These are phyloP conservation scores for Camelina hispida DNA, from an alignment of 345 rosid species.

Conservation along the genomic window DNA sequence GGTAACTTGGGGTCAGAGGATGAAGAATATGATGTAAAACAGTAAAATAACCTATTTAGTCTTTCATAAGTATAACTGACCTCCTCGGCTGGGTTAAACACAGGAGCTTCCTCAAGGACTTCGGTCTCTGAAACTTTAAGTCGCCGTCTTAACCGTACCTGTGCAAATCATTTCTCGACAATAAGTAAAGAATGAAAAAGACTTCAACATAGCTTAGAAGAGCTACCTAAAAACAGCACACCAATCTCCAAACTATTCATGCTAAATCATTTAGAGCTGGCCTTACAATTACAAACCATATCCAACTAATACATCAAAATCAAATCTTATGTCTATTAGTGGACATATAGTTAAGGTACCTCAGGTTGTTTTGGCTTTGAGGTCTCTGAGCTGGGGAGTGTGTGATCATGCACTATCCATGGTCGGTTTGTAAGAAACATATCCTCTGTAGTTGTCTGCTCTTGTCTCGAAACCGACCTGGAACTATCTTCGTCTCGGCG, in stretches of 20 bases:
- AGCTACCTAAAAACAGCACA: constrained; percentile 8
- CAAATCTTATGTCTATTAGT: too few relatives aligned
- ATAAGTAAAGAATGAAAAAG: constrained; percentile 11
- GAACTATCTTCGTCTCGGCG: constrained; percentile 25
- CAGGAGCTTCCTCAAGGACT: constrained; percentile 64
- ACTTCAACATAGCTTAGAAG: constrained; percentile 2
- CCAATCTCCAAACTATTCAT: constrained; percentile 12
- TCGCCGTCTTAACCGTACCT: constrained; percentile 47
- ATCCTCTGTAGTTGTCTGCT: constrained; percentile 10
- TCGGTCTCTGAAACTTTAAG: constrained; percentile 45
- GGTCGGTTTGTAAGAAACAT: constrained; percentile 25
- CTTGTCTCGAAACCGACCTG: constrained; percentile 15
- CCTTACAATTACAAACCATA: constrained; percentile 10
- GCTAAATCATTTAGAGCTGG: background rate
- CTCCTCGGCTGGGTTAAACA: constrained; percentile 70
- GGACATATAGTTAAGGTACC: constrained; percentile 21
- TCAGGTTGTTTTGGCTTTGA: constrained; percentile 13
- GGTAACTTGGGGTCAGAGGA: constrained; percentile 28
- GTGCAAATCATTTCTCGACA: constrained; percentile 42
- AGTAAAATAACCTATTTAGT: constrained; percentile 25
- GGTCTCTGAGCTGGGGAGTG: constrained; percentile 31
- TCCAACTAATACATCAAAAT: background rate
- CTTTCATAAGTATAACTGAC: constrained; percentile 46
- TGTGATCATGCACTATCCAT: constrained; percentile 41
- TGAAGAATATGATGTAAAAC: constrained; percentile 15